Conservation (phyloP, 116 monocot genomes). For the Papilionanthe hybrid region DNA sequence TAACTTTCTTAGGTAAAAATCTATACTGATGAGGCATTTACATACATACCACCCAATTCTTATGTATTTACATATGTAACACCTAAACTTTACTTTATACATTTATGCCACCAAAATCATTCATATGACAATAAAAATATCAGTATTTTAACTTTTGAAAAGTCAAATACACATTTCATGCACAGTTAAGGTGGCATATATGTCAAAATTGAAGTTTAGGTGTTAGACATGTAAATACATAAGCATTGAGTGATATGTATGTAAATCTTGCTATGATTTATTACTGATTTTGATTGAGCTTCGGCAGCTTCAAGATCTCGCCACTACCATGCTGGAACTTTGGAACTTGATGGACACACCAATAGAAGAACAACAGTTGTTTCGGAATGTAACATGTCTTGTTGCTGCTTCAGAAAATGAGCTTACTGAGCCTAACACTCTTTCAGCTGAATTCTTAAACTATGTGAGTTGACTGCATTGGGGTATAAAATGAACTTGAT, state of each 20-base stretch:
- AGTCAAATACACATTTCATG: no score
- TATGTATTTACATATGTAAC: no score
- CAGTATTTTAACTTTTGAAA: no score
- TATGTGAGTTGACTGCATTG: conserved; percentile 22
- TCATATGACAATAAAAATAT: no score
- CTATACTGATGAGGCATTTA: no score
- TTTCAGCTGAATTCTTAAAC: conserved; percentile 45
- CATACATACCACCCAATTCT: no score
- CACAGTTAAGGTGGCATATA: no score
- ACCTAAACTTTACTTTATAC: neutral
- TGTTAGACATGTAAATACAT: no score
- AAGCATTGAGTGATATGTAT: no score
- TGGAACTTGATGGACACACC: conserved; percentile 74
- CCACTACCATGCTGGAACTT: conserved; percentile 44
- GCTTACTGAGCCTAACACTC: conserved; percentile 14
- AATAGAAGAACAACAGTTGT: conserved; percentile 58
- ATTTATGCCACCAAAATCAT: no score
- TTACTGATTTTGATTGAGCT: conserved; percentile 26
- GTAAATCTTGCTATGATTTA: neutral
- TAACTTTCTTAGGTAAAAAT: neutral
- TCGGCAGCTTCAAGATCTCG: conserved; percentile 15
- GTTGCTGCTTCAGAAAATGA: conserved; percentile 48
- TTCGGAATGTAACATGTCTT: conserved; percentile 50
- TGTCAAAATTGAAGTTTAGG: no score
- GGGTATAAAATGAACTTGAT: neutral